Conservation (phyloP, 208 protist species). For the Leishmania braziliensis region DNA sequence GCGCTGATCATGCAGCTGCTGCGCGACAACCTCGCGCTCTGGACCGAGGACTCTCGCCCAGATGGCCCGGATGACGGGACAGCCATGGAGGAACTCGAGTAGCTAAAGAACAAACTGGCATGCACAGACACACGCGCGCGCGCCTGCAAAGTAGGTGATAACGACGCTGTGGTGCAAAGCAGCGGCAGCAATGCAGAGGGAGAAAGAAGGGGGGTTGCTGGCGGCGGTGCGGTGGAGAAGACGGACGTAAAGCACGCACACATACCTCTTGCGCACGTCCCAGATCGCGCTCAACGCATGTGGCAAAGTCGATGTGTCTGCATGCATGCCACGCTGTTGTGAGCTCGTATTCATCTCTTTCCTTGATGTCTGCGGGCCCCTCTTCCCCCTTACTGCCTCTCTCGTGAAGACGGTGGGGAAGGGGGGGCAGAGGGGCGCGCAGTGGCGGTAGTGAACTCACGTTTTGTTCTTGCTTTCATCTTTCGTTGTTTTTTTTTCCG, state of each 20-base stretch:
- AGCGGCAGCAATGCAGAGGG: background rate
- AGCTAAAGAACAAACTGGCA: conserved; percentile 23
- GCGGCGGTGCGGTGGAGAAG: background rate
- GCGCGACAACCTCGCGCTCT: conserved; percentile 99
- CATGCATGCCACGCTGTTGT: background rate
- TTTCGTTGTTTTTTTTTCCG: background rate
- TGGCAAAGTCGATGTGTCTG: conserved; percentile 7
- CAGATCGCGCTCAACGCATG: background rate
- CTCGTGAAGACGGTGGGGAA: background rate
- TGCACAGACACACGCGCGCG: background rate
- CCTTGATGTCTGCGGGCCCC: background rate
- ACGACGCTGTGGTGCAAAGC: background rate
- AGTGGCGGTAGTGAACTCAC: background rate
- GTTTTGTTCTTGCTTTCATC: background rate
- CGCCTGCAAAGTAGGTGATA: background rate
- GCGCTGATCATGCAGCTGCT: conserved; percentile 99
- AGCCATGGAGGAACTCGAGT: conserved; percentile 90
- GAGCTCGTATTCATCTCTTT: background rate
- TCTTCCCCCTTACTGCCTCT: background rate
- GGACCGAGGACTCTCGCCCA: conserved; percentile 94
- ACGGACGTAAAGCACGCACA: background rate
- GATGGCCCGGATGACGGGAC: conserved; percentile 84
- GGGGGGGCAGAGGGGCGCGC: background rate
- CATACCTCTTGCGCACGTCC: background rate
- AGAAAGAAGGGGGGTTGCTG: background rate